A percentile compares a stretch with the other conserved stretches of the same genome.
phyloP scores from a whole-genome alignment of 2,329 filamentous ascomycete genomes.

The Nigrograna mackinnonii region DNA sequence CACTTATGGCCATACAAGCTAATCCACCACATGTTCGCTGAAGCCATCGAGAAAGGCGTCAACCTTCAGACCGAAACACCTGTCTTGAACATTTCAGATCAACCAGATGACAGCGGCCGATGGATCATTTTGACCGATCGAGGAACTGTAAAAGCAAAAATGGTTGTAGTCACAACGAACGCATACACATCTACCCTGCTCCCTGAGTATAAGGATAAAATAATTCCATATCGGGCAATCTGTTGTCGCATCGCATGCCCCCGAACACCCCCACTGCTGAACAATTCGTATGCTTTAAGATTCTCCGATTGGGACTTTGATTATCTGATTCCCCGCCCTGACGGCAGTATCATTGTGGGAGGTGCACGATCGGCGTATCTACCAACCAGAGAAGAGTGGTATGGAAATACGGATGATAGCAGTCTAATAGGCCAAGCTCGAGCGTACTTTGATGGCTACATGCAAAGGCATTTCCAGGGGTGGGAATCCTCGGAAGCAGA shows the following conservation, averaged over 20 bases:
- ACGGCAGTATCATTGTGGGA: constrained; percentile 51
- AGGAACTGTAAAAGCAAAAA: not conserved
- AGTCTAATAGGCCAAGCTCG: constrained; percentile 19
- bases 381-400: constrained; percentile 11
- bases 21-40: not conserved
- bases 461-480: constrained; percentile 24
- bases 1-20: not conserved
- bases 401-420: constrained; percentile 13
- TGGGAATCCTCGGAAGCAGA: constrained; percentile 22
- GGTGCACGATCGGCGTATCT: constrained; percentile 43
- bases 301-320: constrained; percentile 55
- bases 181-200: not conserved
- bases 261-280: constrained; percentile 7
- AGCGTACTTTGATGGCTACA: constrained; percentile 28
- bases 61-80: not conserved
- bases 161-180: not conserved
- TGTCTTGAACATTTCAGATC: not conserved
- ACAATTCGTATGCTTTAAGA: constrained; percentile 44
- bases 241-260: not conserved
- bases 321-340: constrained; percentile 50
- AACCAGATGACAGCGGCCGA: not conserved
- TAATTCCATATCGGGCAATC: not conserved
- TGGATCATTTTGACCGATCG: not conserved
- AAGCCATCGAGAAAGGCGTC: not conserved
- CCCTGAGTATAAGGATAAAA: not conserved